These are phyloP conservation scores for Parathielavia appendiculata DNA, from an alignment of 495 filamentous ascomycete genomes.

Conservation along the genomic window DNA sequence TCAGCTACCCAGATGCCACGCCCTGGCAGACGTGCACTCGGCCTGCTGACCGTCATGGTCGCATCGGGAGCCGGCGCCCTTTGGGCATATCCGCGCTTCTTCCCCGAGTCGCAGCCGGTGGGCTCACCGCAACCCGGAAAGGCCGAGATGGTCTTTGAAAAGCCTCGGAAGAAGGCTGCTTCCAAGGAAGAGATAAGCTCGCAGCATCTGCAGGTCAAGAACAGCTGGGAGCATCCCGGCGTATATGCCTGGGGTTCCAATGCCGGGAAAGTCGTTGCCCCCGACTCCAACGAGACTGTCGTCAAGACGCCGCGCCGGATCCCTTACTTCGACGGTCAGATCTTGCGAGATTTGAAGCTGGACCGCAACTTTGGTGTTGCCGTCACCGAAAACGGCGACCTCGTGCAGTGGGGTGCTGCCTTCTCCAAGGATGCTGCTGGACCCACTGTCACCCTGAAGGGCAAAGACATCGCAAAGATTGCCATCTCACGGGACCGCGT, in stretches of 20 bases:
- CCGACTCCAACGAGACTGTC: conserved; percentile 66
- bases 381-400: conserved; percentile 78
- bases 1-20: conserved; percentile 16
- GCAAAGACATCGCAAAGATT: conserved; percentile 71
- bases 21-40: conserved; percentile 18
- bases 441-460: conserved; percentile 68
- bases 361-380: conserved; percentile 80
- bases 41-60: conserved; percentile 24
- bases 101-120: background rate
- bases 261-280: conserved; percentile 74
- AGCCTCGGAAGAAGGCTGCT: conserved; percentile 45
- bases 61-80: conserved; percentile 31
- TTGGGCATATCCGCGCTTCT: conserved; percentile 22
- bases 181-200: conserved; percentile 69
- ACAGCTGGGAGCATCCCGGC: conserved; percentile 81
- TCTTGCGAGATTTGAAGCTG: conserved; percentile 84
- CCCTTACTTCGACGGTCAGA: conserved; percentile 74
- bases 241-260: conserved; percentile 95
- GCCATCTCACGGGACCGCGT: conserved; percentile 75
- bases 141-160: conserved; percentile 55
- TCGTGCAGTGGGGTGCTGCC: conserved; percentile 85
- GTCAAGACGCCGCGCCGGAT: conserved; percentile 79
- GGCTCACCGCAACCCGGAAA: conserved; percentile 19
- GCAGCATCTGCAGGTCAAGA: conserved; percentile 79
- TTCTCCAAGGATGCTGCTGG: conserved; percentile 49